Base-by-base conservation (phyloP, 2,329 filamentous ascomycete genomes). In the Microcyclosporella mali region DNA sequence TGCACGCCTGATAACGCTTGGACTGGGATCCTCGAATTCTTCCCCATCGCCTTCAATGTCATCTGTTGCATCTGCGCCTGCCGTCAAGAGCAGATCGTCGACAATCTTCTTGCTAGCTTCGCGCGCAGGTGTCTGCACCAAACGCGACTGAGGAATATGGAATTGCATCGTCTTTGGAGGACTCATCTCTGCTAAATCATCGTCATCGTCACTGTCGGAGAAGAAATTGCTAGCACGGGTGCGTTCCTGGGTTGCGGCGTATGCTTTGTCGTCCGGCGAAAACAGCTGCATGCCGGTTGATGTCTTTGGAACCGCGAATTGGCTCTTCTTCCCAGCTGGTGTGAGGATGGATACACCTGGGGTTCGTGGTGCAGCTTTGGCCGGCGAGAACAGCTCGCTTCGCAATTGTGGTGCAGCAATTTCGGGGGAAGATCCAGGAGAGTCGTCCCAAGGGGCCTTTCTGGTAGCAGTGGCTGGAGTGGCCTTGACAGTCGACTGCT, bases 121-220 rank as follows among this genome's bases (percentile, higher is more conserved):
- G 42, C 84, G 78, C 21, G 87, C 86, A 49, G 86, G 87, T 37
- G 87, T 94, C 63, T 89, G 86, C 62, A 90, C 65, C 16, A 94
- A 68, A 59, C 85, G 82, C 31, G 81, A 85, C 40, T 84, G 83
- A 38, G 85, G 85, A 36, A 94, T 68, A 33, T 84, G 82, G 63
- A 94, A 94, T 58, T 89, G 85, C 47, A 94, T 89, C 9, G 87
- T 92, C 72, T 97, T 97, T 0, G 92, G 92, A 19, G 92, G 92
- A 58, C 87, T 95, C 36, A 77, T 65, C 6, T 50, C 51, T 80
- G 44, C 43, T 30, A 55, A 29, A 36, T 51, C 68, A 30, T 78
- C 78, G 37, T 82, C 78, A 10, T 81, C 78, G 33, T 84, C 83
- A 43, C 48, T 52, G 25, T 57, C 53, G 19, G 51, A 51, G 35